Evolutionary conservation across 306 rosid genomes (phyloP), one percentile per base, ranked within the genome.

Genomic region (Amphicarpaea edgeworthii): DNA sequence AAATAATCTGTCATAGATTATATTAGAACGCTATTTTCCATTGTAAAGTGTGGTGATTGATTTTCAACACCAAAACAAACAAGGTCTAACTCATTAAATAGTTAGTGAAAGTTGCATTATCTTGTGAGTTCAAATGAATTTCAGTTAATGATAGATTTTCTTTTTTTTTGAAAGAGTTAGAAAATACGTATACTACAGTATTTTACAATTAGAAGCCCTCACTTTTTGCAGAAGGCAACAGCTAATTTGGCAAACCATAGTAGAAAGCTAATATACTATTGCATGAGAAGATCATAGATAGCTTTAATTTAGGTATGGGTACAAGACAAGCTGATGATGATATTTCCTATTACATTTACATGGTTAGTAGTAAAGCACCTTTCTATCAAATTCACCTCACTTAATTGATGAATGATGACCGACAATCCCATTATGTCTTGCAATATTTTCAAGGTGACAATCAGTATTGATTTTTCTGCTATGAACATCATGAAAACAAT

Each of bases 401-500:
- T 63, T 46, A 58, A 68, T 68, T 37, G 21, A 50, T 61, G 45
- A 68, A 57, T 37, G 21, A 50, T 61, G 45, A 59, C 32, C 23
- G 68, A 55, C 75, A 72, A 10, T 46, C 15, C 12, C 72, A 49
- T 47, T 64, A 42, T 45, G 61, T 30, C 37, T 24, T 0, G 37
- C 37, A 30, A 30, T 30, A 30, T 30, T 30, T 30, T 30, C 47
- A 61, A 53, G 23, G 70, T 71, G 72, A 30, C 15, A 38, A 57
- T 38, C 17, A 58, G 41, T 72, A 26, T 21, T 49, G 40, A 51
- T 30, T 65, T 7, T 66, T 77, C 71, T 58, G 42, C 49, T 45
- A 34, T 63, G 43, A 70, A 82, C 28, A 70, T 68, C 58, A 60
- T 68, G 73, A 72, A 61, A 72, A 83, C 47, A 59, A 41, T 14